phyloP scores from a whole-genome alignment of 768 basidiomycete genomes.

The Russula emetica region DNA sequence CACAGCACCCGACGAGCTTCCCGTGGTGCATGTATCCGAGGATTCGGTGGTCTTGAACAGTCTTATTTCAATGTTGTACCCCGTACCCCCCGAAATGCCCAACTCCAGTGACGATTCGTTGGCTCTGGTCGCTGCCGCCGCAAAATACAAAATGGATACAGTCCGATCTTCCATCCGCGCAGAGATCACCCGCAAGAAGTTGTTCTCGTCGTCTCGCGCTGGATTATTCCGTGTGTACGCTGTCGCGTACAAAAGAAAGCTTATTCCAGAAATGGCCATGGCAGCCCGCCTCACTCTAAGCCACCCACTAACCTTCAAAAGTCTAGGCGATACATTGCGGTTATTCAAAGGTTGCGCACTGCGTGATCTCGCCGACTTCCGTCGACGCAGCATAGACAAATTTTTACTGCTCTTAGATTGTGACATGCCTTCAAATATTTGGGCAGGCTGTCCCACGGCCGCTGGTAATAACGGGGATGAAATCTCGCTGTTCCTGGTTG shows the following conservation, averaged over 20 bases:
- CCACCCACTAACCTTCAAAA: not conserved
- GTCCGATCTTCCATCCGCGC: not conserved
- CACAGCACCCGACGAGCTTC: not conserved
- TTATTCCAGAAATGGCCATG: not conserved
- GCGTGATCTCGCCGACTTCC: not conserved
- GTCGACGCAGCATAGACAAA: not conserved
- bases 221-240: not conserved
- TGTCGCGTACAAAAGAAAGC: not conserved
- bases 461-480: too few relatives aligned
- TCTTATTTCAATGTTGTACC: not conserved
- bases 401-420: too few relatives aligned
- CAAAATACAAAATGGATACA: not conserved
- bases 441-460: slow-evolving; percentile 5
- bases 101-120: not conserved
- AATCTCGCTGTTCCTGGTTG: too few relatives aligned
- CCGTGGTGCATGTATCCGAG: not conserved
- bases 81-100: not conserved
- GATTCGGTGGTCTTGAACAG: not conserved
- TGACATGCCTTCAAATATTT: not conserved
- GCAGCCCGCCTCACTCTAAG: not conserved
- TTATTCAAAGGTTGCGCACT: not conserved
- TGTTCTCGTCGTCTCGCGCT: not conserved
- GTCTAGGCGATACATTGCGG: not conserved
- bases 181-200: not conserved
- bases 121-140: not conserved